Base-by-base conservation (phyloP, 2,329 filamentous ascomycete species). In the Chaetomium sp. region DNA sequence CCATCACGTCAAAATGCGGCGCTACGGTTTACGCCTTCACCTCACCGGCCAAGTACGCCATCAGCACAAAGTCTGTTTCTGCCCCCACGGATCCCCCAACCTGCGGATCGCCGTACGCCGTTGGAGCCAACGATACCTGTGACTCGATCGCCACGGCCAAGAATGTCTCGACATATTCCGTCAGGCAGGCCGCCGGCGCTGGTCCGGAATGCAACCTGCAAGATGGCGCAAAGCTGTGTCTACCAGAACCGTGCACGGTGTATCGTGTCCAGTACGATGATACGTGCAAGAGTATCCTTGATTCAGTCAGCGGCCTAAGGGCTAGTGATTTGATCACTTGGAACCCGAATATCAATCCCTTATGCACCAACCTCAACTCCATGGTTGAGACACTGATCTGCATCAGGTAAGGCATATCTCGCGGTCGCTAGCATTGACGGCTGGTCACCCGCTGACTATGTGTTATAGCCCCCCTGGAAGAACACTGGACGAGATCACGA, bases 351-450 rank as follows among this genome's bases (percentile, higher is more conserved):
- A 33, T 65, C 49, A 45, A 62, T 31, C n/a, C 50, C 7, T 21
- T n/a, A 12, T 67, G 65, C 58, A 29, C 38, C 53, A 65, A 64
- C 58, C 16, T 64, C 16, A 29, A 53, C 16, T 33, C 19, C 12
- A 45, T 56, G 38, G n/a, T 42, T 4, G 61, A 51, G 10, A 23
- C 47, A 50, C 8, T 62, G 35, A 21, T 67, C 16, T 67, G 65
- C 33, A 51, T 67, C 55, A 50, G 47, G 47, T 27, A 12, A 27
- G 47, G 2, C n/a, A 23, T 50, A 50, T 49, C 45, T 8, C 6
- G 7, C 21, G 2, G 45, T 49, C 8, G 19, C 16, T 49, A 4
- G 6, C 45, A 23, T n/a, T 47, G 9, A 23, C 8, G 16, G 16
- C 16, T 9, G 4, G 35, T 10, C 10, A 1, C 12, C 9, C 12